Evolutionary conservation across 1,284 basidiomycete species (phyloP).

Genomic region (Moesziomyces sp.): DNA sequence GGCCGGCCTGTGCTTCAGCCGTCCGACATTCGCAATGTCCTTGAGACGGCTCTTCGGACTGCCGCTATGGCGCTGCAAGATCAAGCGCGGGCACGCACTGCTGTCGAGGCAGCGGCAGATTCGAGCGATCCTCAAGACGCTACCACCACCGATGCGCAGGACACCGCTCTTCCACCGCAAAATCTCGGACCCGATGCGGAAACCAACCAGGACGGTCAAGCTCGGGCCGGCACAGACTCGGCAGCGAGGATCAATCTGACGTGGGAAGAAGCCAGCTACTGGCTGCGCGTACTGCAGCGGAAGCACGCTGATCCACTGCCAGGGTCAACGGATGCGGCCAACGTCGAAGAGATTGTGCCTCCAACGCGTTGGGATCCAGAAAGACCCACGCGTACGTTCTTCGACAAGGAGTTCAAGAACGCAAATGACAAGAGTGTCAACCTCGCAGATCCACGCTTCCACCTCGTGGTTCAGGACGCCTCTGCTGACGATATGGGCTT

Average conservation of each 20-base stretch:
- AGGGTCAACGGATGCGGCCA: neutral
- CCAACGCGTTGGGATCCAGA: conserved; percentile 40
- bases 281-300: conserved; percentile 24
- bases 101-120: neutral
- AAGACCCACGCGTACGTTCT: conserved; percentile 38
- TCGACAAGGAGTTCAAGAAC: conserved; percentile 48
- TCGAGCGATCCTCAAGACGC: neutral
- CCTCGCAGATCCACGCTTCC: conserved; percentile 39
- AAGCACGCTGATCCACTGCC: conserved; percentile 9
- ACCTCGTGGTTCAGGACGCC: conserved; percentile 46
- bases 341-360: conserved; percentile 10
- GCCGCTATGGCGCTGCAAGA: conserved; percentile 22
- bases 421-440: conserved; percentile 38
- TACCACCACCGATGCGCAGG: neutral
- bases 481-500: conserved; percentile 37
- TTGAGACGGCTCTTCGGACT: conserved; percentile 21
- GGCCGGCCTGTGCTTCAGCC: conserved; percentile 15
- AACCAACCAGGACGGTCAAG: conserved; percentile 4
- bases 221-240: conserved; percentile 9
- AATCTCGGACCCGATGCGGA: neutral
- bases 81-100: conserved; percentile 4
- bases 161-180: neutral
- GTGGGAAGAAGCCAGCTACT: conserved; percentile 49
- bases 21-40: conserved; percentile 15
- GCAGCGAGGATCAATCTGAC: conserved; percentile 18